Evolutionary conservation across 2,329 filamentous ascomycete genomes (phyloP), one percentile per base, ranked within the genome.

Genomic region (Cladosporium sp.): DNA sequence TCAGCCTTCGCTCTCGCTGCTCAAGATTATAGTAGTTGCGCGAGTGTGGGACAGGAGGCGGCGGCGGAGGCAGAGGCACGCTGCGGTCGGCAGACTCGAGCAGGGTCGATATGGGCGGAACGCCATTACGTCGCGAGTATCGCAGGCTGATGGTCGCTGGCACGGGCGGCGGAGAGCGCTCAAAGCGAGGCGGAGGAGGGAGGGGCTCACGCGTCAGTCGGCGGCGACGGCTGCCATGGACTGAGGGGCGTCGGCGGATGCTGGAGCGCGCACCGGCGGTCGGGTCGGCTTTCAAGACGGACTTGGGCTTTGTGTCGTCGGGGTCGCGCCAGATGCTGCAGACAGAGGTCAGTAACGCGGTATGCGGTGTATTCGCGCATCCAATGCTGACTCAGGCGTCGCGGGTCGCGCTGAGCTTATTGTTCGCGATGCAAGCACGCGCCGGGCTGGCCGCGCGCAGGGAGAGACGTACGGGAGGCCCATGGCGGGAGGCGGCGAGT

Each of bases 301-400:
- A 68, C 50, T 72, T 73, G 19, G 68, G 66, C 52, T 54, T 58
- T 37, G 72, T 70, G 56, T 74, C 68, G 44, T 74, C 71, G 38
- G 78, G 77, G 63, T 78, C 76, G 66, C 74, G 74, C 72, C 75
- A 83, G 69, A 83, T 75, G 56, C 77, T 78, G 57, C 45, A 33
- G 13, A 3, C 31, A 34, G 14, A 22, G 14, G 33, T 16, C 22
- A 37, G 31, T 7, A 14, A 35, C 18, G 11, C 34, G 13, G 14
- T 3, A 42, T 34, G 37, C 16, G 32, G 8, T 18, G 9, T 40
- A 14, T 52, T 33, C 22, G 22, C 22, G 22, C 22, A 28, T 28
- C 22, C 22, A 28, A 28, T 48, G 40, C 40, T 54, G 42, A 54
- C 18, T 50, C 38, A 49, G 43, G 38, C 11, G 11, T 49, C 35